Base-by-base conservation (phyloP, 768 basidiomycete genomes). In the Lentinula edodes region DNA sequence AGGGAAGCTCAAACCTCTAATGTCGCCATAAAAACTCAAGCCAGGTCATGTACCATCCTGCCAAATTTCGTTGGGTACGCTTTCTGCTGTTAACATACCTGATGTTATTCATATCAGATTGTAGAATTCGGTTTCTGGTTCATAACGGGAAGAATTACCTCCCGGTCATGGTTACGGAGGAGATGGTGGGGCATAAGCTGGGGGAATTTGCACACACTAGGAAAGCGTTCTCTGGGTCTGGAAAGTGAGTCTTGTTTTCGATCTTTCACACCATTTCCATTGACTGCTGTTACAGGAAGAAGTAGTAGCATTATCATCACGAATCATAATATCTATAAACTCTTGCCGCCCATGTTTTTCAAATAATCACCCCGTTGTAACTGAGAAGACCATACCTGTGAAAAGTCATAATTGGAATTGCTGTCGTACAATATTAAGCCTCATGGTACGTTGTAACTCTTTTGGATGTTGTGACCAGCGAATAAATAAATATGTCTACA, bases 131-230 rank as follows among this genome's bases (percentile, higher is more conserved):
- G 42, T 98, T 99, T 72, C 76, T 91, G 73, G 93, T 99, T 2
- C 95, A 99, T 75, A 98, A 98, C 66, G 96, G 96, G 39, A 93
- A 88, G 74, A 85, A 92, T 67, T 96, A 93, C 72, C 61, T 88
- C 5, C 95, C 95, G 0, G 89, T 99, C 43, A 74, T 81, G 48
- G 81, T 99, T 65, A 94, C 91, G 3, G 93, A 95, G 71, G 96
- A 98, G 73, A 98, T 98, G 96, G 93, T 99, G 1, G 96, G 96
- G 0, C 95, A 99, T 73, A 99, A 99, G 73, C 75, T 98, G 57
- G 96, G 96, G 58, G 95, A 98, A 79, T 98, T 98, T 73, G 78
- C 93, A 43, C 84, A 88, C 66, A 98, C 95, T 39, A 88, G 89
- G 77, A 95, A 93, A 74, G 84, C 83, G 59, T 95, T 95, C 73